phyloP scores from a whole-genome alignment of 495 filamentous ascomycete species.

The Hyaloscypha bicolor region DNA sequence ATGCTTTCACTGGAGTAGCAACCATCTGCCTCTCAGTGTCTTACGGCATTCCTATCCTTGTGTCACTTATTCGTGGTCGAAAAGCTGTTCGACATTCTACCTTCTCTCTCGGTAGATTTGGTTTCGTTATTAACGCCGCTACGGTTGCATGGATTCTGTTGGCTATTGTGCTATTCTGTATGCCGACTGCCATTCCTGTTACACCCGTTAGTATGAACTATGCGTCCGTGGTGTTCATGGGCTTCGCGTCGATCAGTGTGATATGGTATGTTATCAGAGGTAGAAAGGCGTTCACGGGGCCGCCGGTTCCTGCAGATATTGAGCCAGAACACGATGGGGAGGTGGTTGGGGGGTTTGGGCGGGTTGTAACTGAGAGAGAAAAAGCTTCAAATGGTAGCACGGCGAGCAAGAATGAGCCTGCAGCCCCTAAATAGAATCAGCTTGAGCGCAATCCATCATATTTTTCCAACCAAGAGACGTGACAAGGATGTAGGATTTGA shows the following conservation, averaged over 20 bases:
- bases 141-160: constrained; percentile 49
- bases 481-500: too few relatives aligned
- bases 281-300: constrained; percentile 65
- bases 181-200: constrained; percentile 50
- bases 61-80: constrained; percentile 48
- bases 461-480: too few relatives aligned
- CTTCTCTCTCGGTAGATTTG: constrained; percentile 51
- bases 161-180: constrained; percentile 48
- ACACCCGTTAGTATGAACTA: constrained; percentile 58
- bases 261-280: constrained; percentile 72
- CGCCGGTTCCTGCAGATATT: constrained; percentile 51
- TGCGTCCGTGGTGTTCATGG: constrained; percentile 65
- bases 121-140: constrained; percentile 52
- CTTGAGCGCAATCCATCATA: too few relatives aligned
- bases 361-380: constrained; percentile 16
- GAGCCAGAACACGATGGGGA: constrained; percentile 33
- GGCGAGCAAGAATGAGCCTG: too few relatives aligned
- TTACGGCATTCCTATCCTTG: constrained; percentile 65
- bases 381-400: constrained; percentile 3
- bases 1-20: constrained; percentile 67
- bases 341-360: constrained; percentile 31
- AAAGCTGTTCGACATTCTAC: constrained; percentile 45
- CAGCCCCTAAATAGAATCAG: too few relatives aligned
- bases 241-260: constrained; percentile 56
- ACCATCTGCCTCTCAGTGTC: constrained; percentile 65